Percentiles rank a stretch among this genome's conserved stretches.
These are phyloP conservation scores for Teunomyces gatunensis DNA, from an alignment of 805 yeast species.

Conservation along the genomic window DNA sequence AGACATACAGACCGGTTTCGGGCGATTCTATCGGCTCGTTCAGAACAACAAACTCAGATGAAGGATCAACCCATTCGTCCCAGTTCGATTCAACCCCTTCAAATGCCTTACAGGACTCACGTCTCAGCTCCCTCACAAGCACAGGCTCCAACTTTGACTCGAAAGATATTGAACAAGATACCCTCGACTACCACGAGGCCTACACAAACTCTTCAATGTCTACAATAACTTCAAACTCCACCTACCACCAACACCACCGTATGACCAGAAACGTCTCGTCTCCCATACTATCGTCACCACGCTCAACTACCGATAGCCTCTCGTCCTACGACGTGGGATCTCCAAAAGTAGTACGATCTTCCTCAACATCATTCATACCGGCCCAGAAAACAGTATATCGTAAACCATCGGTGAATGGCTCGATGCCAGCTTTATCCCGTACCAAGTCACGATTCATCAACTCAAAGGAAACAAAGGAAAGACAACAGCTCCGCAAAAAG, in stretches of 20 bases:
- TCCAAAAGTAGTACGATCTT: background rate
- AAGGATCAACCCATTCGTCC: constrained; percentile 25
- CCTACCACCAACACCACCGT: background rate
- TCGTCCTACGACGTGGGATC: background rate
- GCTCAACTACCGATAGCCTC: background rate
- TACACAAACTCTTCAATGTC: constrained; percentile 8
- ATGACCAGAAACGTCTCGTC: constrained; percentile 1
- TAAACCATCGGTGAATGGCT: background rate
- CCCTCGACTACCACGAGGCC: constrained; percentile 3
- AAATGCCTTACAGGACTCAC: constrained; percentile 21
- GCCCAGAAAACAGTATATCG: background rate
- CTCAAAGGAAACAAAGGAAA: constrained; percentile 36
- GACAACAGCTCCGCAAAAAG: constrained; percentile 37
- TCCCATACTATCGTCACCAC: constrained; percentile 2
- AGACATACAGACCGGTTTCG: constrained; percentile 24
- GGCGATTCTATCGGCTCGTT: constrained; percentile 32
- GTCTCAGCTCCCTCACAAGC: constrained; percentile 38
- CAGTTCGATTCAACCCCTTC: constrained; percentile 28
- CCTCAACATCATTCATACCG: background rate
- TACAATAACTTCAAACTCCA: constrained; percentile 10
- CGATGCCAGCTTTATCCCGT: constrained; percentile 18
- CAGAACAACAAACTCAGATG: constrained; percentile 35
- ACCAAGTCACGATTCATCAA: constrained; percentile 34
- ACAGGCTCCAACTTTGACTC: constrained; percentile 14
- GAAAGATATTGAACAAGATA: constrained; percentile 8